phyloP scores from a whole-genome alignment of 1,139 yeast species.

The Suzukiozyma palmioleophila region DNA sequence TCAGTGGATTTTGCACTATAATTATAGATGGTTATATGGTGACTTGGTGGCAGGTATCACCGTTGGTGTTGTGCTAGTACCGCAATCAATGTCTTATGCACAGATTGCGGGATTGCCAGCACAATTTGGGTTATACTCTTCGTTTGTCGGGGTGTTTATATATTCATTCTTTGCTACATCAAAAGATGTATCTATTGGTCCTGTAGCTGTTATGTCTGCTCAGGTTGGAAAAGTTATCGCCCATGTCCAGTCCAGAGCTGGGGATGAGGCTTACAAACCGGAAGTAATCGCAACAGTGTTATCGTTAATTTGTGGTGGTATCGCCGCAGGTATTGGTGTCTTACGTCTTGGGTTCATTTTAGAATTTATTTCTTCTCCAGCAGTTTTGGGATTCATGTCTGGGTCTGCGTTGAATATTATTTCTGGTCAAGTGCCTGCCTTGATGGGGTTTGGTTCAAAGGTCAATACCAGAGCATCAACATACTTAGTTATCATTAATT shows the following conservation, averaged over 20 bases:
- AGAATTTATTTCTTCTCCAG: constrained; percentile 87
- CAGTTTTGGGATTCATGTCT: constrained; percentile 92
- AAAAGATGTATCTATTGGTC: constrained; percentile 93
- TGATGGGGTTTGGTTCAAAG: constrained; percentile 66
- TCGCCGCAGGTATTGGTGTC: constrained; percentile 77
- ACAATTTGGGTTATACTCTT: constrained; percentile 85
- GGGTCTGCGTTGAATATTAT: constrained; percentile 87
- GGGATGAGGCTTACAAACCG: constrained; percentile 43
- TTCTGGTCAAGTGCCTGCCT: constrained; percentile 79
- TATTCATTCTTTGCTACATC: constrained; percentile 92
- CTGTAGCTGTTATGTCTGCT: constrained; percentile 93
- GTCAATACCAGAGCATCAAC: constrained; percentile 75
- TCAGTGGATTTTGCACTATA: constrained; percentile 81
- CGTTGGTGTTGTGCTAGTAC: constrained; percentile 89
- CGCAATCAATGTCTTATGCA: constrained; percentile 96
- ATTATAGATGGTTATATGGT: constrained; percentile 70
- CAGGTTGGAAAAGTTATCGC: constrained; percentile 79
- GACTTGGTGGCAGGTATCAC: constrained; percentile 91
- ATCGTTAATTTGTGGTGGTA: constrained; percentile 79
- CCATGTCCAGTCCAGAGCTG: constrained; percentile 43
- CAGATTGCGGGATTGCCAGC: constrained; percentile 77
- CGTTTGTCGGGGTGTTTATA: constrained; percentile 86
- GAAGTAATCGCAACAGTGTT: constrained; percentile 77
- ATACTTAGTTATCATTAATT: constrained; percentile 63
- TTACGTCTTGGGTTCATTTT: constrained; percentile 82